Base-by-base conservation (phyloP, 768 basidiomycete genomes). In the Suillus luteus region DNA sequence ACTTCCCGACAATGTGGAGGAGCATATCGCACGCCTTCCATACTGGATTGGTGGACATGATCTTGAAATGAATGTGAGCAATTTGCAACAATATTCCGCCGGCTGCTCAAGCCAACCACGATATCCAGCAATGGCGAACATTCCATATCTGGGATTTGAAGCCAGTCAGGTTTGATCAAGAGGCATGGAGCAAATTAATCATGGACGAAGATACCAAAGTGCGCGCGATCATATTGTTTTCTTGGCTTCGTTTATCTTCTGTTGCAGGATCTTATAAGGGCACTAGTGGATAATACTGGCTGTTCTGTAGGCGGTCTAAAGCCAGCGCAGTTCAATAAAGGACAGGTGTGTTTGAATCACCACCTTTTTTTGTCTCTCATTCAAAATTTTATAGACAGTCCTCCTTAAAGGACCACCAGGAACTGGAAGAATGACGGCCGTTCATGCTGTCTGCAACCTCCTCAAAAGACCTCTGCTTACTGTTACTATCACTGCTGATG, bases 1-100 rank as follows among this genome's bases (percentile, higher is more conserved):
- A 41, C 38, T 58, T 41, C 57, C 57, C 17, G 40, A 41, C 40
- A 40, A 58, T 27, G 24, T 38, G 17, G 24, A 41, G 17, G 57
- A 58, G 17, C 2, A 58, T 17, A 24, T 38, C 24, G 40, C 40
- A 5, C 24, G 24, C 40, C 57, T 58, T 41, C 57, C 57, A 19
- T 41, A 58, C 57, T 58, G 38, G 38, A 58, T 58, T 58, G 57
- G 40, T 12, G 57, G 57, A 5, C 41, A 58, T 41, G 57, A 58
- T 27, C 38, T 58, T 19, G 57, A 58, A 27, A 6, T 12, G 17
- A 40, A 22, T 11, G 57, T 58, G 27, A 58, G 57, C 17, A 19
- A 27, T 41, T 22, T 4, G 17, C 5, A 31, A 40, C 5, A 11
- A 2, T 17, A 10, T 58, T 41, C 31, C 15, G 22, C 55, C 11